Conservation (phyloP, 2,329 filamentous ascomycete species). For the Fusarium sp. region DNA sequence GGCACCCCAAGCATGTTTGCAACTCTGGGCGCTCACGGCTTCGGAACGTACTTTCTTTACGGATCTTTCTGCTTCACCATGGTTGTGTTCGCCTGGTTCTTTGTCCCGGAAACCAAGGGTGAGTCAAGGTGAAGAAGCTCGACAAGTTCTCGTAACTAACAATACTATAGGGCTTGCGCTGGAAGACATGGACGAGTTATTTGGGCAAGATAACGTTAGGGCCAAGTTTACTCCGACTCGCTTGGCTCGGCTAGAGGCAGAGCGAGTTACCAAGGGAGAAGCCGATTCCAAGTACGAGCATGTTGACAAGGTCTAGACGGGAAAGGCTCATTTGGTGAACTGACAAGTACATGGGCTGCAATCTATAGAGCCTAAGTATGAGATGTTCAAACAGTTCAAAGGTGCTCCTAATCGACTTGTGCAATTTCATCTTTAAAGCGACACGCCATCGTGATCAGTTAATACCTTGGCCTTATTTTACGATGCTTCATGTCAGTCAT, state of each 20-base stretch:
- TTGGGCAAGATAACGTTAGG: not conserved
- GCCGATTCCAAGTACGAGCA: not conserved
- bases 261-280: not conserved
- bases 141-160: not conserved
- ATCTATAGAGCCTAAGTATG: not conserved
- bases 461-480: too few species aligned
- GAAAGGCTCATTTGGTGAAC: not conserved
- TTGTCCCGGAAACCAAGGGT: slow-evolving; percentile 3
- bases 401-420: too few species aligned
- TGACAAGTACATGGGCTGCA: not conserved
- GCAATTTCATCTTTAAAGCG: too few species aligned
- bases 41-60: slow-evolving; percentile 31
- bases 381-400: too few species aligned
- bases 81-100: slow-evolving; percentile 12
- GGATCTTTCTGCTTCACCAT: slow-evolving; percentile 29
- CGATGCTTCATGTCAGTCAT: too few species aligned
- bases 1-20: slow-evolving; percentile 27
- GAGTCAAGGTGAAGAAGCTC: not conserved
- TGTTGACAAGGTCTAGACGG: not conserved
- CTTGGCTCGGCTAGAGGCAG: not conserved
- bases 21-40: slow-evolving; percentile 14
- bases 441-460: too few species aligned
- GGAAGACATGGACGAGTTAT: slow-evolving; percentile 3
- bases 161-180: not conserved
- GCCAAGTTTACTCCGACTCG: not conserved